Evolutionary conservation across 2,329 filamentous ascomycete genomes (phyloP).

Genomic region (Aureobasidium sp.): DNA sequence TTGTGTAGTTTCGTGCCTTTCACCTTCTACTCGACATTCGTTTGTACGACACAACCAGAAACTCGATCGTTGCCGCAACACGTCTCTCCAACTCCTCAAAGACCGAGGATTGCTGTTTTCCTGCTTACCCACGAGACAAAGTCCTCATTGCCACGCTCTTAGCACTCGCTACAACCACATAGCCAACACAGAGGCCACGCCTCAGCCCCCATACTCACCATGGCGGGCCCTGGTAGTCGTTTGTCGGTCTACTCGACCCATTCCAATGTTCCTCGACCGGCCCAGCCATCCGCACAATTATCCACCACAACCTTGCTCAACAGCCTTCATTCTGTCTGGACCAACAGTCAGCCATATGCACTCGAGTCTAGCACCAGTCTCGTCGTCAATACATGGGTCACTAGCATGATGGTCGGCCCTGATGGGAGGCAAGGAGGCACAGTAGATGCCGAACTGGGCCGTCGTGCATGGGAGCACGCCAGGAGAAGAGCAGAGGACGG

Average conservation of each 20-base stretch:
- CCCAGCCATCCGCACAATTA: constrained; percentile 66
- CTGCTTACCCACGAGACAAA: not conserved
- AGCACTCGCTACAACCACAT: not conserved
- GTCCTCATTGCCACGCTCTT: not conserved
- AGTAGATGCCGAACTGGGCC: constrained; percentile 69
- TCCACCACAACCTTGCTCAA: constrained; percentile 92
- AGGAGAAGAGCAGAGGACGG: constrained; percentile 90
- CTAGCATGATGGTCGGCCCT: constrained; percentile 60
- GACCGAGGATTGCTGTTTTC: not conserved
- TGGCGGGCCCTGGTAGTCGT: constrained; percentile 46
- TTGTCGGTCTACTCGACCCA: constrained; percentile 55
- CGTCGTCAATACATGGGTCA: constrained; percentile 93
- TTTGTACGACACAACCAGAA: not conserved
- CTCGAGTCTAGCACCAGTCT: constrained; percentile 86
- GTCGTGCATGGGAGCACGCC: constrained; percentile 92
- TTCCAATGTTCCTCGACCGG: constrained; percentile 46
- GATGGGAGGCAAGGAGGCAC: constrained; percentile 66
- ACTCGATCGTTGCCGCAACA: not conserved
- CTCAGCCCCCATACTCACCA: constrained; percentile 19
- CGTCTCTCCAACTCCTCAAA: not conserved
- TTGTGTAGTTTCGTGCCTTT: not conserved
- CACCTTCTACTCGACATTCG: not conserved
- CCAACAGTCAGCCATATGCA: constrained; percentile 70
- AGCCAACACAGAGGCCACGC: not conserved
- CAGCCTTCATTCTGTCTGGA: constrained; percentile 80